Conservation (phyloP, 2,329 filamentous ascomycete genomes). For the Alternaria sp. region DNA sequence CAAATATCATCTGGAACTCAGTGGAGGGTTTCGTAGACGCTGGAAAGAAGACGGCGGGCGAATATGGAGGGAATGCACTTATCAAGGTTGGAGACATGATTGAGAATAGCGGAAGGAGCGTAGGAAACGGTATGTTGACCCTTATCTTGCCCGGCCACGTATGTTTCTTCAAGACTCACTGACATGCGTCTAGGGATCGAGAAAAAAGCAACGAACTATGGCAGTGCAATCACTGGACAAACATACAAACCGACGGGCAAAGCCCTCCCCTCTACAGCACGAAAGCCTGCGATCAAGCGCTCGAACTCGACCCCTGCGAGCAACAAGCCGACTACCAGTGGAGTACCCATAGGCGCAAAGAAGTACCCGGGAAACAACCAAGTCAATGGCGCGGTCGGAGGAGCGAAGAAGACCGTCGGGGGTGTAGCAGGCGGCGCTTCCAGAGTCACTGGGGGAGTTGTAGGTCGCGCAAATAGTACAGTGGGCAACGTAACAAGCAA, state of each 20-base stretch:
- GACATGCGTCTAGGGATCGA: slow-evolving; percentile 37
- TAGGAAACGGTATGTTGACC: slow-evolving; percentile 42
- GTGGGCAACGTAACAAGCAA: slow-evolving; percentile 13
- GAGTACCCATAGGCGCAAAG: slow-evolving; percentile 37
- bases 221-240: slow-evolving; percentile 41
- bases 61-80: slow-evolving; percentile 49
- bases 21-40: slow-evolving; percentile 50
- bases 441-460: slow-evolving; percentile 13
- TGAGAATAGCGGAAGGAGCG: slow-evolving; percentile 42
- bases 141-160: neutral
- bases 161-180: neutral
- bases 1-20: slow-evolving; percentile 50
- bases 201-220: slow-evolving; percentile 41
- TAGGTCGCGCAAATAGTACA: slow-evolving; percentile 24
- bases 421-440: slow-evolving; percentile 16
- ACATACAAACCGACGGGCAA: slow-evolving; percentile 37
- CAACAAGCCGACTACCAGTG: slow-evolving; percentile 26
- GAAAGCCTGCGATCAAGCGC: slow-evolving; percentile 42
- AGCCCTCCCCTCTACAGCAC: slow-evolving; percentile 40
- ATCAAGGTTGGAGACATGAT: slow-evolving; percentile 50
- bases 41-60: slow-evolving; percentile 46
- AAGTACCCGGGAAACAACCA: slow-evolving; percentile 37
- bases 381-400: slow-evolving; percentile 15
- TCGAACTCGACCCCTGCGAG: slow-evolving; percentile 45
- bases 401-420: slow-evolving; percentile 36